Base-by-base conservation (phyloP, 805 yeast species). In the Candida broadrunensis region DNA sequence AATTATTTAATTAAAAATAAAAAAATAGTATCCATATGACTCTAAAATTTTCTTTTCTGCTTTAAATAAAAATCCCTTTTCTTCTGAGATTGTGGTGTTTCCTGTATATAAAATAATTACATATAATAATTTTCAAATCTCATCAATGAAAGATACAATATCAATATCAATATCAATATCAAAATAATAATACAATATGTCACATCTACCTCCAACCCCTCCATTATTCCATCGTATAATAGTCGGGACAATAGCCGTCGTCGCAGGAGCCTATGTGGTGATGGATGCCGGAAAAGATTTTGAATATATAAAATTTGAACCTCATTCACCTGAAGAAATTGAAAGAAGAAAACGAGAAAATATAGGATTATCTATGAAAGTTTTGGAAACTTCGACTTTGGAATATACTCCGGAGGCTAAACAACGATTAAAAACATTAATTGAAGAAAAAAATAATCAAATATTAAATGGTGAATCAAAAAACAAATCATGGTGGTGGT, bases 341-440 rank as follows among this genome's bases (percentile, higher is more conserved):
- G 71, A 65, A 42, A 44, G 60, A 33, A 50, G 73, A 37, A 59
- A 58, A 45, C 49, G 50, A 36, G 73, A 69, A 34, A 54, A 62
- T 21, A 42, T 55, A 7, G 61, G 65, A 2, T 37, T 65, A 25
- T 34, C 46, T 19, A 59, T 70, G 49, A 59, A 47, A 24, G 55
- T 60, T 5, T 48, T 57, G 35, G 72, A 69, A 11, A 48, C 64
- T 5, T 45, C 68, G 21, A 66, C 73, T 1, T 56, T 70, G 52
- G 69, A 69, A 11, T 68, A 65, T 41, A 70, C 67, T 1, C 72
- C 73, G 0, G 74, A 70, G 39, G 75, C 73, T 5, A 65, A 68
- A 47, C 64, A 56, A 42, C 46, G 67, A 35, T 50, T 67, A 35
- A 43, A 41, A 36, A 52, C 49, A 45, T 36, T 51, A 15, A 37